These are phyloP conservation scores for Calcarisporium arbuscula DNA, from an alignment of 2,329 filamentous ascomycete genomes.

Conservation along the genomic window DNA sequence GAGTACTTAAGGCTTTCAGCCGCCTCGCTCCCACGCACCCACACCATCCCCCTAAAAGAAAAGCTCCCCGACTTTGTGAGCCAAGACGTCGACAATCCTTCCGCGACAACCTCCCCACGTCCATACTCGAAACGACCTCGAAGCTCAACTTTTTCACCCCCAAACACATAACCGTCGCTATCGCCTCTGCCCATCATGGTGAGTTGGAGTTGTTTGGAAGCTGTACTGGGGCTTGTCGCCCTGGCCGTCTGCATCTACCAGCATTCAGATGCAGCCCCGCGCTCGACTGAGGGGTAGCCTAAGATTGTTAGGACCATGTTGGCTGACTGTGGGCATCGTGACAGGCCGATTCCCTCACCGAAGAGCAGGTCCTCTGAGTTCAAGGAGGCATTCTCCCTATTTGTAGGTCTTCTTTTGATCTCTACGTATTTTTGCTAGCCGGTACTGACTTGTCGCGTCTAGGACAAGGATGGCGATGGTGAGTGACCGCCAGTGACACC, in stretches of 20 bases:
- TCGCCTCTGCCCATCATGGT: constrained; percentile 21
- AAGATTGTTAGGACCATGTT: constrained; percentile 7
- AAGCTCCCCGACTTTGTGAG: constrained; percentile 11
- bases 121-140: too few species aligned
- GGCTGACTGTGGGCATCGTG: constrained; percentile 17
- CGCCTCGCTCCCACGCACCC: constrained; percentile 7
- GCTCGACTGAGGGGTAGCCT: constrained; percentile 20
- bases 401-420: constrained; percentile 57
- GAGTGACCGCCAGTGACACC: constrained; percentile 35
- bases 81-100: constrained; percentile 9
- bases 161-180: constrained; percentile 11
- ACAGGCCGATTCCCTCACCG: constrained; percentile 95
- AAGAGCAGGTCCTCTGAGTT: constrained; percentile 99
- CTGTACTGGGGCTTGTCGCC: too few species aligned
- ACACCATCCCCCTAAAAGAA: constrained; percentile 10
- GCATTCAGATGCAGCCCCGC: constrained; percentile 12
- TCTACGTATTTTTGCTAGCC: background rate
- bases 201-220: constrained; percentile 11
- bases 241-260: too few species aligned
- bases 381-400: constrained; percentile 99
- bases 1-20: background rate
- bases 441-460: constrained; percentile 20
- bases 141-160: too few species aligned
- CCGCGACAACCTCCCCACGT: constrained; percentile 3
- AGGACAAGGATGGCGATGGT: constrained; percentile 93